Evolutionary conservation across 345 rosid species (phyloP), one percentile per base, ranked within the genome.

Genomic region (Hevea brasiliensis): DNA sequence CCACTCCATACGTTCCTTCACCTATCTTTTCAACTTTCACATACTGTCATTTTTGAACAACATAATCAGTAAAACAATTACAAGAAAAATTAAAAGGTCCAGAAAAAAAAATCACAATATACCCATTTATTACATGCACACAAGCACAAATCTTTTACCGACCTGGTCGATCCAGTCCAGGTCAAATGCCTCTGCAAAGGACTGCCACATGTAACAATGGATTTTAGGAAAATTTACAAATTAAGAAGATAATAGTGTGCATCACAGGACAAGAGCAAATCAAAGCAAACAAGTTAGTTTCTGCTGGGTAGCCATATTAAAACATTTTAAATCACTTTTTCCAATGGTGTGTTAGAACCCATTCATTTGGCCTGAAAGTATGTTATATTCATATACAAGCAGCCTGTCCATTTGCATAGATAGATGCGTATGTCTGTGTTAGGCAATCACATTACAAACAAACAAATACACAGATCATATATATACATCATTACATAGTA

Each of bases 21-120:
- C 99, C 98, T 44, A 95, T 95, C 87, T 95, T 95, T 87, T 91
- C 99, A 61, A 95, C 98, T 81, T 95, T 95, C 92, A 92, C 99
- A 59, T 92, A 95, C 99, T 95, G 83, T 56, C 78, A 70, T 56
- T 13, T 59, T 59, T 27, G 7, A 59, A 59, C 40, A 59, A 13
- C 14, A 26, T 0, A 59, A 26, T 8, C 7, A 27, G 63, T 10
- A 27, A 59, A 27, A 12, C 14, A 14, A 59, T 59, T 59, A 3
- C 18, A 57, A 26, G 4, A 15, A 23, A 57, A 26, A 24, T 26
- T 3, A 7, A 26, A n/a, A n/a, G n/a, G n/a, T n/a, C n/a, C n/a
- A n/a, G n/a, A 7, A 26, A 9, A 1, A 37, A 37, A 26, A 58
- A 58, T 18, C 61, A 58, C 37, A 58, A 58, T 14, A 3, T 9